Percentiles rank a stretch among this genome's conserved stretches.
Conservation (phyloP, 1,284 basidiomycete species). For the Tilletia walkeri region DNA sequence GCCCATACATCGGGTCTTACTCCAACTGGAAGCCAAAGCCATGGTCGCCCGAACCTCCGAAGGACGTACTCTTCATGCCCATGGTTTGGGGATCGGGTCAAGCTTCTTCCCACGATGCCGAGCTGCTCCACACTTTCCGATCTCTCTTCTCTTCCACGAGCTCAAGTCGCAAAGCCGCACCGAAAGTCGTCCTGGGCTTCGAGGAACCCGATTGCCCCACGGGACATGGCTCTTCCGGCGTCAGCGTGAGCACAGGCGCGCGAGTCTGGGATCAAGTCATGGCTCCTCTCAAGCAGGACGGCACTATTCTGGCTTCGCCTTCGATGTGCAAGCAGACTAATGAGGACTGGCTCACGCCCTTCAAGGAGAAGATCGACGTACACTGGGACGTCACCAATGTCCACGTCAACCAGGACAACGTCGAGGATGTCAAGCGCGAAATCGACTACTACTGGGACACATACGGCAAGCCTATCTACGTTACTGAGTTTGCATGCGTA, state of each 20-base stretch:
- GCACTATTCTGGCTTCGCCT: constrained; percentile 21
- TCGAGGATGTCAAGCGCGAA: constrained; percentile 11
- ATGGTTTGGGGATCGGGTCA: constrained; percentile 9
- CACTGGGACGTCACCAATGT: constrained; percentile 11
- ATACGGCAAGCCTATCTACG: constrained; percentile 12
- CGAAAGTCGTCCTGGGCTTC: constrained; percentile 35
- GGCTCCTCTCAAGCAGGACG: constrained; percentile 32
- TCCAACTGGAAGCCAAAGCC: constrained; percentile 13
- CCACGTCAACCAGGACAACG: constrained; percentile 14
- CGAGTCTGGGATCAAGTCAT: constrained; percentile 40
- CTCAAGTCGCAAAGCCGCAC: not conserved
- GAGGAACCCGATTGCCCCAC: constrained; percentile 7
- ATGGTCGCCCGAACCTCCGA: not conserved
- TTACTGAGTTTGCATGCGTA: constrained; percentile 10
- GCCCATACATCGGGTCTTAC: not conserved
- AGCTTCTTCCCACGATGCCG: not conserved
- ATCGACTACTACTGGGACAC: constrained; percentile 17
- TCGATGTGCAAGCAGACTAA: constrained; percentile 21
- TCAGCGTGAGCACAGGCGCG: constrained; percentile 29
- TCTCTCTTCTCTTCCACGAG: not conserved
- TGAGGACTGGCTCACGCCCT: constrained; percentile 17
- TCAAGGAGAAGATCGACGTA: constrained; percentile 11
- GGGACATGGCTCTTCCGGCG: constrained; percentile 37
- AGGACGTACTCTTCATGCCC: not conserved
- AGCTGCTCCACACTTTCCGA: constrained; percentile 3